Base-by-base conservation (phyloP, 352 stramenopile species). In the Thraustotheca clavata region DNA sequence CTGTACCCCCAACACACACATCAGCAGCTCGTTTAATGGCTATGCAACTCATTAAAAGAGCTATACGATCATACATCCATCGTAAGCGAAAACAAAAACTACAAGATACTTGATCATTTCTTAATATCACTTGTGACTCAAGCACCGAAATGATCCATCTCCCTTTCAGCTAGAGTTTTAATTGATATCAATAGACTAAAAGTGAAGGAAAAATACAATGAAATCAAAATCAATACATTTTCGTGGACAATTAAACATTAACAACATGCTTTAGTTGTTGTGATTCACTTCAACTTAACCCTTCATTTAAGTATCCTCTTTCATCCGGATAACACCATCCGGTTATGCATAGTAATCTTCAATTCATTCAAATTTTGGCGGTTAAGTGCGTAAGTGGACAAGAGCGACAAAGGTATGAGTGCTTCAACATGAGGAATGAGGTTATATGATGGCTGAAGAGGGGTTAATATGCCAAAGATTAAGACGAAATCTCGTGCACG, bases 1-100 rank as follows among this genome's bases (percentile, higher is more conserved):
- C 57, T 16, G 57, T 65, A 2, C 57, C 57, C 14, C 57, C 57
- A 46, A 65, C 57, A 16, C 22, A 65, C 27, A 65, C 57, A 12
- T 40, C 57, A 12, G 57, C 57, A 8, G 57, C 20, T 2, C 26
- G 41, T 16, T 31, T 55, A 14, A 40, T 65, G 38, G 57, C 57
- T 18, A 36, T 54, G 57, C 57, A 65, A 32, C n/a, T 65, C 9
- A 41, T 65, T n/a, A 65, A 33, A 46, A 40, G 57, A 6, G 36
- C 38, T 0, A 41, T 65, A 12, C 57, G 57, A 7, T 20, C 36
- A 7, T 65, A 65, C 39, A 54, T 65, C 7, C 46, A 65, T 4
- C 57, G 57, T 32, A 40, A 24, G 24, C 57, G 57, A 52, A 52
- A 31, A 20, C 43, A 31, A 20, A n/a, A n/a, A n/a, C n/a, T n/a